Evolutionary conservation across 1,284 basidiomycete genomes (phyloP), one percentile per base, ranked within the genome.

Genomic region (Malassezia furfur): DNA sequence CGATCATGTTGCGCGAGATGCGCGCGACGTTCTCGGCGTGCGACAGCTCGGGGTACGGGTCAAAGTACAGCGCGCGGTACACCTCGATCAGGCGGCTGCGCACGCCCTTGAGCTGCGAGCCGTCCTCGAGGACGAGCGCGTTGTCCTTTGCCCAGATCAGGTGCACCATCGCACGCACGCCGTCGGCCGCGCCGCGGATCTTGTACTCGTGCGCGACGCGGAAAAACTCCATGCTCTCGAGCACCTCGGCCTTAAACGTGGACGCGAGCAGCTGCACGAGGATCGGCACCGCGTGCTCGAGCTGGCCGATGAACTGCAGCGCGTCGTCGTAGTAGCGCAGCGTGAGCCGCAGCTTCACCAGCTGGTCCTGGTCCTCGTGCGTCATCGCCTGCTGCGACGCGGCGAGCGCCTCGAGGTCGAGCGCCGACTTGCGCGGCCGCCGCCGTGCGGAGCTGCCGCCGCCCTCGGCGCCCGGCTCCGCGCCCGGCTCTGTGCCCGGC

Each of bases 61-160:
- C 90, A 70, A 98, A 96, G 78, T 94, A 98, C 53, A 98, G 77
- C 52, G 75, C 83, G 39, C 84, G 82, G 74, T 98, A 96, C 69
- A 87, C 88, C 64, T 96, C 93, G 64, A 98, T 81, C 46, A 98
- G 80, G 39, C 86, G 82, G 45, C 85, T 85, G 10, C 89, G 83
- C 57, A 96, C 81, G 15, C 91, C 90, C 74, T 91, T 94, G 48
- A 91, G 76, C 70, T 91, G 87, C 66, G 87, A 86, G 12, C 85
- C 87, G 49, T 73, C 70, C 70, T 89, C 88, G 19, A 83, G 82
- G 12, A 87, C 86, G 22, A 88, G 81, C 40, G 80, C 85, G 72
- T 91, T 91, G 74, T 96, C 93, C 74, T 96, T 98, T 12, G 83
- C 82, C 94, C 94, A 98, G 67, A 99, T 89, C 35, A 99, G 80